Conservation (phyloP, 2,329 filamentous ascomycete genomes). For the Aureobasidium vineae region DNA sequence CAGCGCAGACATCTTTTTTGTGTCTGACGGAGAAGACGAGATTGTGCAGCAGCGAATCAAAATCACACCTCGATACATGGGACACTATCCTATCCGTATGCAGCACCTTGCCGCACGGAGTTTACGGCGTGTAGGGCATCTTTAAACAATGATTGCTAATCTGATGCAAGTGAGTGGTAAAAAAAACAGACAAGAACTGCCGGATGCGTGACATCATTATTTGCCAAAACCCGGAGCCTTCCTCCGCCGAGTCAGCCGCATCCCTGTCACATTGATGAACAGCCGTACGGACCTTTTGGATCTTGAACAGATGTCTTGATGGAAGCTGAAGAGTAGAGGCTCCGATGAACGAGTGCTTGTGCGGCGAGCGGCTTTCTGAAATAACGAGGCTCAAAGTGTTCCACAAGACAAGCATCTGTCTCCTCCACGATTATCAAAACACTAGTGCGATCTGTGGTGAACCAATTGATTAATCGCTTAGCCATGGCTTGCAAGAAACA, state of each 20-base stretch:
- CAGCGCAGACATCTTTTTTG: neutral
- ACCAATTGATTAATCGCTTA: conserved; percentile 6
- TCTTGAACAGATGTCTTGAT: neutral
- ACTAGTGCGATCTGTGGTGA: conserved; percentile 13
- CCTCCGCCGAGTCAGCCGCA: neutral
- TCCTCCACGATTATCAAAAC: neutral
- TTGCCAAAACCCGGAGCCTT: neutral
- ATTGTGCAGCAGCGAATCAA: neutral
- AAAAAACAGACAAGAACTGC: too few species aligned
- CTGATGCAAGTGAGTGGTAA: neutral
- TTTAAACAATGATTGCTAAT: conserved; percentile 12
- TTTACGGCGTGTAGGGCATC: neutral
- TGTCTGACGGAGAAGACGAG: too few species aligned
- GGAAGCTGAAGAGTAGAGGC: neutral
- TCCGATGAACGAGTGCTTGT: neutral
- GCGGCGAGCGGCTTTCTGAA: neutral
- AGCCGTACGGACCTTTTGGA: neutral
- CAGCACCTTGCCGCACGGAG: neutral
- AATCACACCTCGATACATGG: neutral
- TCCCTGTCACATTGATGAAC: neutral
- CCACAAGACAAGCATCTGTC: conserved; percentile 6
- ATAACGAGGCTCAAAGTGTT: neutral
- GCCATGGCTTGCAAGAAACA: neutral
- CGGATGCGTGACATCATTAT: conserved; percentile 4
- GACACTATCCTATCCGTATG: neutral